Evolutionary conservation across 306 rosid genomes (phyloP).

Genomic region (Bauhinia variegata): DNA sequence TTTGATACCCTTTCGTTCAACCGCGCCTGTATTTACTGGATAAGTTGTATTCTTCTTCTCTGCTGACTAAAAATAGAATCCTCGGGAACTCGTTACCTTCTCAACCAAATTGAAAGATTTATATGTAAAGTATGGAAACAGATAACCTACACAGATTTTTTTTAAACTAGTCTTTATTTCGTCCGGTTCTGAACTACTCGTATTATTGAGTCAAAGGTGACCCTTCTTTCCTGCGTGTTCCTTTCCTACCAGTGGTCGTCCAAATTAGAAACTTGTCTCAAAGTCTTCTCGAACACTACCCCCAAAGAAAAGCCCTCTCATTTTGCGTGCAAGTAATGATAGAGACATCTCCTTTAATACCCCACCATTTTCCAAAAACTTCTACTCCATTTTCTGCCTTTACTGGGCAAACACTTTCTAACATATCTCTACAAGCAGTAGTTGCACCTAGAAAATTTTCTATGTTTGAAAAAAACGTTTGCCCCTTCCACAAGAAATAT

Average conservation of each 20-base stretch:
- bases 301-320: slow-evolving; percentile 21
- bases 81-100: background rate
- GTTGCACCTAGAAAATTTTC: slow-evolving; percentile 39
- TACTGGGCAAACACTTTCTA: slow-evolving; percentile 12
- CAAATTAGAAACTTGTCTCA: no score
- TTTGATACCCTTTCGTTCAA: no score
- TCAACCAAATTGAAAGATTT: background rate
- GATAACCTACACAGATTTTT: slow-evolving; percentile 19
- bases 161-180: slow-evolving; percentile 8
- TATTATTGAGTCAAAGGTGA: background rate
- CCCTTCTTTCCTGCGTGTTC: slow-evolving; percentile 31
- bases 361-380: background rate
- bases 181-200: slow-evolving; percentile 27
- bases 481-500: slow-evolving; percentile 37
- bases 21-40: no score
- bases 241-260: background rate
- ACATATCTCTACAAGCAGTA: slow-evolving; percentile 24
- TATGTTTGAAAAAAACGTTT: background rate
- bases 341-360: slow-evolving; percentile 4
- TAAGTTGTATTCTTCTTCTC: no score
- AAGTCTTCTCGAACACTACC: no score
- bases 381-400: slow-evolving; percentile 14
- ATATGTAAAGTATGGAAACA: slow-evolving; percentile 11
- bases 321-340: slow-evolving; percentile 44
- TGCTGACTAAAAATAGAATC: no score